These are phyloP conservation scores for Marasmius tenuissimus DNA, from an alignment of 1,284 basidiomycete genomes.

Conservation along the genomic window DNA sequence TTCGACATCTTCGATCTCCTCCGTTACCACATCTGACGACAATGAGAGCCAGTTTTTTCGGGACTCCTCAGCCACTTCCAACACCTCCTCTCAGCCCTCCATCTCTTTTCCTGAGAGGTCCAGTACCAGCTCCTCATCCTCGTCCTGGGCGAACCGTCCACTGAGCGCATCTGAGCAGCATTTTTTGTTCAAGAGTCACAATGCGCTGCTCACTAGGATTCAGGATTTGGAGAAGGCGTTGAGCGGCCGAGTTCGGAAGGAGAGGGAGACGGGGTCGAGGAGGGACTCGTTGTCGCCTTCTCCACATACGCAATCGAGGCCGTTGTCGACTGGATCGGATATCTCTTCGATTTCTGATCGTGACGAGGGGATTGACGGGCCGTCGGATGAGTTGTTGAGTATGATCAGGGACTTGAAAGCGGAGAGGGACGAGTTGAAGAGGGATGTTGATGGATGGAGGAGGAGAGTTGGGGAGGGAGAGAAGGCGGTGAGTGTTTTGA, in stretches of 20 bases:
- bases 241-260: constrained; percentile 22
- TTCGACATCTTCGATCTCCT: not conserved
- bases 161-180: constrained; percentile 71
- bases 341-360: constrained; percentile 49
- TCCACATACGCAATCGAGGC: constrained; percentile 27
- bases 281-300: constrained; percentile 5
- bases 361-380: constrained; percentile 29
- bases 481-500: constrained; percentile 24
- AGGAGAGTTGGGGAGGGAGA: constrained; percentile 68
- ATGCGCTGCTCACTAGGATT: constrained; percentile 75
- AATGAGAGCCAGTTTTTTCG: not conserved
- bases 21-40: not conserved
- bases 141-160: constrained; percentile 34
- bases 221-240: constrained; percentile 75
- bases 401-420: constrained; percentile 74
- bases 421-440: constrained; percentile 77
- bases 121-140: not conserved
- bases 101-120: not conserved
- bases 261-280: not conserved
- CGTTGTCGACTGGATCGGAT: constrained; percentile 43
- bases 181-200: constrained; percentile 81
- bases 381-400: constrained; percentile 71
- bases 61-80: not conserved
- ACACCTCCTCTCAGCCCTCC: constrained; percentile 8
- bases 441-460: constrained; percentile 76